These are phyloP conservation scores for Phytopythium helicoides DNA, from an alignment of 352 stramenopile genomes.

Conservation along the genomic window DNA sequence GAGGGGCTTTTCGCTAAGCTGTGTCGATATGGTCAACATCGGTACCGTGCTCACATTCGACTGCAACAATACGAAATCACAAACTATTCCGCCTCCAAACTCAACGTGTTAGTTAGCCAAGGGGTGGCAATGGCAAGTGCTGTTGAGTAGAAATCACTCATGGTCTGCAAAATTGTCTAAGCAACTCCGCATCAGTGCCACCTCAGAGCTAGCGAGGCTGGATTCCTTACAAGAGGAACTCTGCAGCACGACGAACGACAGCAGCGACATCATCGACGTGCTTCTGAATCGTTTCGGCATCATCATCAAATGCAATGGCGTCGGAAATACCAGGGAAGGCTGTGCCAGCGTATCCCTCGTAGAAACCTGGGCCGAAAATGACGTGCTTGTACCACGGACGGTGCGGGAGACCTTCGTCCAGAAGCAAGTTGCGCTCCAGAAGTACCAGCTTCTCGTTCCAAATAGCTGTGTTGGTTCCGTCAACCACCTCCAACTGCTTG, in stretches of 20 bases:
- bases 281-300: constrained; percentile 24
- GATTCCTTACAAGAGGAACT: constrained; percentile 23
- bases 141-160: too few species aligned
- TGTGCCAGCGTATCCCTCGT: constrained; percentile 42
- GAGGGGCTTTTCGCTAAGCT: too few species aligned
- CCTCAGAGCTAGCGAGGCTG: too few species aligned
- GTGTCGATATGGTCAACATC: too few species aligned
- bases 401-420: constrained; percentile 34
- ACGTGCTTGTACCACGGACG: constrained; percentile 48
- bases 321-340: constrained; percentile 51
- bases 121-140: too few species aligned
- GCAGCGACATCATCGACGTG: constrained; percentile 38
- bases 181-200: too few species aligned
- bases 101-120: too few species aligned
- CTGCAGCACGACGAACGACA: constrained; percentile 29
- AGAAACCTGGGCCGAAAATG: constrained; percentile 50
- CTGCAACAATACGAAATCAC: too few species aligned
- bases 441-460: constrained; percentile 36
- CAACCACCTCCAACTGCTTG: constrained; percentile 4
- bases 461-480: not conserved
- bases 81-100: too few species aligned
- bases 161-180: too few species aligned
- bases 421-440: constrained; percentile 32
- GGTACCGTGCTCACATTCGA: too few species aligned
- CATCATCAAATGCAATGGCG: constrained; percentile 36